phyloP scores from a whole-genome alignment of 2,329 filamentous ascomycete species.

The Pseudogymnoascus sp. region DNA sequence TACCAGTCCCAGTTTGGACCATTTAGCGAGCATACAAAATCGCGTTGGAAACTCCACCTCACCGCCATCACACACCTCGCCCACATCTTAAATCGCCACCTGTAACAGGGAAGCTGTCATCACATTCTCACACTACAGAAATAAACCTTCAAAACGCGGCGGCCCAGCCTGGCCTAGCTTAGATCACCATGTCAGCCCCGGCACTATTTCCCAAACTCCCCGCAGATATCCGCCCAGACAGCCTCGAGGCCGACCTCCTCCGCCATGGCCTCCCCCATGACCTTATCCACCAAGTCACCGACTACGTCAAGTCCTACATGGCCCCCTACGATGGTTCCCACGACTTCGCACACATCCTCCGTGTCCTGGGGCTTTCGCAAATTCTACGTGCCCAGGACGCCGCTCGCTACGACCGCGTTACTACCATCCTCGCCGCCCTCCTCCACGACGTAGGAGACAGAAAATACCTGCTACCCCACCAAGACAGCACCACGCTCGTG shows the following conservation, averaged over 20 bases:
- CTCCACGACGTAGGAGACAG: conserved; percentile 85
- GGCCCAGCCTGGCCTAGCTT: neutral
- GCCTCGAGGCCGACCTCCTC: neutral
- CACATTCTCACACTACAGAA: neutral
- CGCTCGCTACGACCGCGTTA: conserved; percentile 42
- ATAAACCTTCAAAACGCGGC: neutral
- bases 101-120: neutral
- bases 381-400: conserved; percentile 47
- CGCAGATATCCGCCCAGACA: neutral
- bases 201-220: neutral
- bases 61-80: neutral
- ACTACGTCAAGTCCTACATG: conserved; percentile 68
- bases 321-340: conserved; percentile 76
- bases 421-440: conserved; percentile 64
- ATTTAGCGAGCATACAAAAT: neutral
- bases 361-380: conserved; percentile 69
- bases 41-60: neutral
- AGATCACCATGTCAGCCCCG: neutral
- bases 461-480: conserved; percentile 39
- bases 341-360: conserved; percentile 77
- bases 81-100: neutral
- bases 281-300: conserved; percentile 50
- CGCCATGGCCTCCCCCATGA: conserved; percentile 5
- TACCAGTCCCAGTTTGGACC: neutral
- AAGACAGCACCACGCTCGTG: conserved; percentile 53